Percentiles rank a stretch among this genome's conserved stretches.
phyloP scores from a whole-genome alignment of 345 rosid species.

The Pelargonium nanum region DNA sequence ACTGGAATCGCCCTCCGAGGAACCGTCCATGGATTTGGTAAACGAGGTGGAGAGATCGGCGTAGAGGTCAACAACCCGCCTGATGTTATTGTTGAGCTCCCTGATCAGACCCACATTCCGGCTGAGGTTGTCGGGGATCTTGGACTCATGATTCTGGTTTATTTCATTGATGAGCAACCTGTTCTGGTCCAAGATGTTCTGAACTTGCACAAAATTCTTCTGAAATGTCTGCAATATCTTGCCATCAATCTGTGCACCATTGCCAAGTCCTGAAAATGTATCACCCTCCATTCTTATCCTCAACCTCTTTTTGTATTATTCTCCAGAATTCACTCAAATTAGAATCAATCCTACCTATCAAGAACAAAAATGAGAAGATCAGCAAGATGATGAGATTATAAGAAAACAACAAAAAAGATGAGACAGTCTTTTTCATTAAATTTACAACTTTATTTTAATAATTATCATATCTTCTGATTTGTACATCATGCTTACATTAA shows the following conservation, averaged over 20 bases:
- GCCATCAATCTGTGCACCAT: slow-evolving; percentile 40
- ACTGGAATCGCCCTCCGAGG: slow-evolving; percentile 58
- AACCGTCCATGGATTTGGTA: slow-evolving; percentile 45
- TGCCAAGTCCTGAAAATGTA: slow-evolving; percentile 36
- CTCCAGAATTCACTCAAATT: slow-evolving; percentile 14
- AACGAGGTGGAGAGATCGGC: slow-evolving; percentile 58
- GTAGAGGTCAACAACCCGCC: slow-evolving; percentile 61
- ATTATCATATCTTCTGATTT: neutral
- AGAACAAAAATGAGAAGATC: too few relatives aligned
- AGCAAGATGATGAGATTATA: too few relatives aligned
- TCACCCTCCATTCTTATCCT: slow-evolving; percentile 62
- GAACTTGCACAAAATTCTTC: slow-evolving; percentile 64
- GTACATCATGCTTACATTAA: neutral
- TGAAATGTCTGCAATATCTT: slow-evolving; percentile 62
- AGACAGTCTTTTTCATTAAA: too few relatives aligned
- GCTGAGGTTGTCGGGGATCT: slow-evolving; percentile 54
- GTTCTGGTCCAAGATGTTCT: slow-evolving; percentile 57
- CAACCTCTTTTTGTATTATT: too few relatives aligned
- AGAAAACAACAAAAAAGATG: too few relatives aligned
- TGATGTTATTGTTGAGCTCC: slow-evolving; percentile 76
- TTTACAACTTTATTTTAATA: too few relatives aligned
- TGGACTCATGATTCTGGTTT: slow-evolving; percentile 73
- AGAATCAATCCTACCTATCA: slow-evolving; percentile 14
- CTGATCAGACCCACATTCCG: slow-evolving; percentile 63
- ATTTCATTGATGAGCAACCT: slow-evolving; percentile 62